These are phyloP conservation scores for Aethionema arabicum DNA, from an alignment of 345 rosid genomes.

Conservation along the genomic window DNA sequence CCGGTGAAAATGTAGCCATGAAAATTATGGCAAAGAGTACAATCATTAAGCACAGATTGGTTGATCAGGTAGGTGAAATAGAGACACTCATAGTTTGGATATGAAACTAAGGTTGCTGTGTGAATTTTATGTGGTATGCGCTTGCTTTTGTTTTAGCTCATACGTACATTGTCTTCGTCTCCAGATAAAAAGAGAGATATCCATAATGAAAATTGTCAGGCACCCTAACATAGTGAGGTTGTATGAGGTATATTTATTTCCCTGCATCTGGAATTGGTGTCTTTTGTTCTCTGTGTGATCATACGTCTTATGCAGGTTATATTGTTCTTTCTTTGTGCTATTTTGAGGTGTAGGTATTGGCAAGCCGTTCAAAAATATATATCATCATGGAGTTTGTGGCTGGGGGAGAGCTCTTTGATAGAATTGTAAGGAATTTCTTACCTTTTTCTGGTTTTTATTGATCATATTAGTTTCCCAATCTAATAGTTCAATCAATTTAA, in stretches of 20 bases:
- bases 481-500: not conserved
- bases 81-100: not conserved
- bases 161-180: constrained; percentile 8
- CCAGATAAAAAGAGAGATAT: constrained; percentile 87
- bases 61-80: constrained; percentile 63
- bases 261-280: constrained; percentile 1
- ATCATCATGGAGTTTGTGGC: constrained; percentile 88
- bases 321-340: constrained; percentile 2
- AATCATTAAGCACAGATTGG: constrained; percentile 82
- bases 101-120: not conserved
- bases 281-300: not conserved
- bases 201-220: constrained; percentile 88
- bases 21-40: constrained; percentile 78
- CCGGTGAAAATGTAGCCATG: constrained; percentile 80
- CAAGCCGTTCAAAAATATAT: constrained; percentile 72
- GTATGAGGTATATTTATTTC: constrained; percentile 60
- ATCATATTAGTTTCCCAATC: not conserved
- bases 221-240: constrained; percentile 82
- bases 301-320: constrained; percentile 3
- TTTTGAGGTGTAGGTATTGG: constrained; percentile 55
- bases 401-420: constrained; percentile 86
- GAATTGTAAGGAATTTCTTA: constrained; percentile 56
- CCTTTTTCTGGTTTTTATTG: not conserved
- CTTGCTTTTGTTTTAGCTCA: constrained; percentile 3
- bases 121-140: not conserved